Evolutionary conservation across 305 asterid species (phyloP), one percentile per base, ranked within the genome.

Genomic region (Withania somnifera): DNA sequence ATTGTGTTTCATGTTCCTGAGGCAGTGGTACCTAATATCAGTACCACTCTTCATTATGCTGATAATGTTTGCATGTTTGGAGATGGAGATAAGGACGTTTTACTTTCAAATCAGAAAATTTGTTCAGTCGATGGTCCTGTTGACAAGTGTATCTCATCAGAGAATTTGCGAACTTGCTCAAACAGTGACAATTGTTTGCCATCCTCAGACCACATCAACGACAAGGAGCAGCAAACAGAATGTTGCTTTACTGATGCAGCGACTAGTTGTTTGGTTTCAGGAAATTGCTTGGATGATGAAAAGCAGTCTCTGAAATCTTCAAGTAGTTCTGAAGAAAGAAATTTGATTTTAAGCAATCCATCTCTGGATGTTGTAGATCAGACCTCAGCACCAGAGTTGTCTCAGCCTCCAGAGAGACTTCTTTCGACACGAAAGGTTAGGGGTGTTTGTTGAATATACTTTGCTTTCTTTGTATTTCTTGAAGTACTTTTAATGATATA

Each of bases 341-440:
- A 75, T 84, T 85, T 82, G 38, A 84, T 82, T 60, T 11, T 73
- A 24, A 57, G 63, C 79, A 84, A 64, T 85, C 88, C 67, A 87
- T 79, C 86, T 54, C 85, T 69, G 82, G 82, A 85, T 81, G 79
- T 61, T 81, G 86, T 82, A 26, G 87, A 84, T 26, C 61, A 47
- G 75, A 45, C 76, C 73, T 87, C 87, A 56, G 83, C 86, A 66
- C 83, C 86, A 34, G 89, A 84, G 81, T 84, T 53, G 30, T 82
- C 79, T 52, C 91, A 81, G 78, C 85, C 88, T 87, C 94, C 97
- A 73, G 96, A 88, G 89, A 94, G 91, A 86, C 92, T 95, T 82
- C 91, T 86, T 66, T 91, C 93, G 11, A 89, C 93, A 66, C 90
- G 95, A 76, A 92, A 92, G 95, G 99, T 95, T 47, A 80, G 87